Base-by-base conservation (phyloP, 345 rosid species). In the Syzygium aromaticum region DNA sequence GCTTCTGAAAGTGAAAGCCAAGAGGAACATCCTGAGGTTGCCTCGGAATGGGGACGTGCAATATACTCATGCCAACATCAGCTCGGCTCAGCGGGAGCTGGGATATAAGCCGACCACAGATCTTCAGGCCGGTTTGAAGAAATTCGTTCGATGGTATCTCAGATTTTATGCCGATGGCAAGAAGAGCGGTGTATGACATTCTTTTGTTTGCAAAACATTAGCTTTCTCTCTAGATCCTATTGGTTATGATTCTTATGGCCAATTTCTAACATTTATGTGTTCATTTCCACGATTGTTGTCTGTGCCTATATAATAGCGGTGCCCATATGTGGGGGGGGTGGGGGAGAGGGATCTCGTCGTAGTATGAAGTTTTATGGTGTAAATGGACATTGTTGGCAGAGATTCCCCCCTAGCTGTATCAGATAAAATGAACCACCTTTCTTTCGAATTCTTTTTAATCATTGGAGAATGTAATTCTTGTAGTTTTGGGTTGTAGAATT, bases 11-110 rank as follows among this genome's bases (percentile, higher is more conserved):
- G 92, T 93, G 57, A 95, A 94, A 88, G 99, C 98, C 5, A 96
- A 94, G 93, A 97, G 89, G 96, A 94, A 92, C 52, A 53, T 96
- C 52, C 91, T 94, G 93, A 94, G 94, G 93, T 89, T 97, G 95
- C 99, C 99, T 0, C 90, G 96, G 85, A 97, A 97, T 90, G 98
- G 99, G 23, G 98, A 96, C 91, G 99, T 97, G 90, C 98, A 90
- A 33, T 96, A 91, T 86, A 97, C 98, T 59, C 99, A 97, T 90
- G 99, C 98, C 1, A 97, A 97, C 87, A 96, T 96, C 86, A 97
- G 99, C 89, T 93, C 56, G 78, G 98, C 99, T 27, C 92, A 93
- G 87, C 91, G 91, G 88, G 95, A 97, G 92, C 93, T 97, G 46
- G 94, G 98, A 56, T 97, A 97, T 90, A 95, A 93, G 89, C 98